Conservation (phyloP, 495 filamentous ascomycete species). For the Stereocaulon alpinum region DNA sequence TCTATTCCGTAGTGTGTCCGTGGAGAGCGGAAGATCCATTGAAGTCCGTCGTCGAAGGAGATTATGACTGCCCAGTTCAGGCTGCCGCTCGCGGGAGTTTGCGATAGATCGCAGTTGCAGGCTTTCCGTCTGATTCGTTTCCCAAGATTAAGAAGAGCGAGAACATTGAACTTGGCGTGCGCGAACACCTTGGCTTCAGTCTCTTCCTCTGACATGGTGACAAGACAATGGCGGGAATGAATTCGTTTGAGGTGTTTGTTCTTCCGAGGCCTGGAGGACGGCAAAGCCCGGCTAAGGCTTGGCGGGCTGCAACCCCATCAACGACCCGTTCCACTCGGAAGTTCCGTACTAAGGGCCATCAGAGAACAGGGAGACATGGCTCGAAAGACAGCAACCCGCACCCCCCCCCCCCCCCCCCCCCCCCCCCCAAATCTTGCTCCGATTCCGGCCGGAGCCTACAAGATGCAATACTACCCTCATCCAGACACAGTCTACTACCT, state of each 20-base stretch:
- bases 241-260: neutral
- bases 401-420: too few species aligned
- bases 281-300: neutral
- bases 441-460: neutral
- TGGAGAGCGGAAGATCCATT: constrained; percentile 27
- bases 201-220: neutral
- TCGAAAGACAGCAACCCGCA: neutral
- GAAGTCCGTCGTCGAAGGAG: constrained; percentile 23
- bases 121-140: neutral
- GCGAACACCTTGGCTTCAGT: neutral
- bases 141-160: neutral
- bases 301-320: too few species aligned
- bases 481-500: neutral
- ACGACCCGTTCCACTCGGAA: too few species aligned
- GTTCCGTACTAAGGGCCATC: too few species aligned
- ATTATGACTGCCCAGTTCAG: constrained; percentile 27
- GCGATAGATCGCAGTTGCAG: constrained; percentile 13
- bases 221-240: neutral
- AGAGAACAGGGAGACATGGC: neutral
- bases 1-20: constrained; percentile 12
- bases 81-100: constrained; percentile 23
- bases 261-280: neutral
- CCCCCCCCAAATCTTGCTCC: neutral
- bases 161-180: neutral
- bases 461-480: neutral